Percentiles rank a stretch among this genome's conserved stretches.
phyloP scores from a whole-genome alignment of 768 basidiomycete genomes.

The Tricholoma saponaceum region DNA sequence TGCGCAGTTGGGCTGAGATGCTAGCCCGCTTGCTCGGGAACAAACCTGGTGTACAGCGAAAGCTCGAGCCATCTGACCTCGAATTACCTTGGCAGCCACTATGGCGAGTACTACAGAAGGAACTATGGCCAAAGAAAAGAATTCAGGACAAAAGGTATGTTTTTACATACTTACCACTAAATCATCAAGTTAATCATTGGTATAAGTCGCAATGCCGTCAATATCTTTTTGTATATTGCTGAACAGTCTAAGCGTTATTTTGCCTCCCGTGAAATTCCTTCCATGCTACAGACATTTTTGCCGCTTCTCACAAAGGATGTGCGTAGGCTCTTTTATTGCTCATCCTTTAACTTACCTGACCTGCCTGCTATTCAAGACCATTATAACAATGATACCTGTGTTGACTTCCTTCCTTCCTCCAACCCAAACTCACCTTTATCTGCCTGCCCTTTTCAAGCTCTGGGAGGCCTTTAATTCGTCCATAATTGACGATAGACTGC shows the following conservation, averaged over 20 bases:
- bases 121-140: slow-evolving; percentile 69
- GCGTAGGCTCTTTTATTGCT: slow-evolving; percentile 18
- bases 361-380: slow-evolving; percentile 37
- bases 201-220: slow-evolving; percentile 57
- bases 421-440: slow-evolving; percentile 58
- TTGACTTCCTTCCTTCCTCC: slow-evolving; percentile 76
- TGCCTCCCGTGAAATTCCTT: slow-evolving; percentile 55
- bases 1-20: slow-evolving; percentile 78
- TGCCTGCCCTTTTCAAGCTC: slow-evolving; percentile 67
- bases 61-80: slow-evolving; percentile 63
- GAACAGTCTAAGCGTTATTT: slow-evolving; percentile 73
- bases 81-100: slow-evolving; percentile 71
- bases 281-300: slow-evolving; percentile 69
- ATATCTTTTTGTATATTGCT: slow-evolving; percentile 70
- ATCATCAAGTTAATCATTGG: slow-evolving; percentile 4
- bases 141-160: slow-evolving; percentile 57
- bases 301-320: slow-evolving; percentile 72
- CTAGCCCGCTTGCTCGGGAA: slow-evolving; percentile 64
- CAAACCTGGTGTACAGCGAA: slow-evolving; percentile 62
- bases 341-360: neutral
- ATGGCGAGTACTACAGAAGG: slow-evolving; percentile 72
- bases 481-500: slow-evolving; percentile 67
- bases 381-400: slow-evolving; percentile 69
- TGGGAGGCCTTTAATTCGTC: slow-evolving; percentile 81
- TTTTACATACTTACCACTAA: slow-evolving; percentile 5